Evolutionary conservation across 2,329 filamentous ascomycete species (phyloP), one percentile per base, ranked within the genome.

Genomic region (Cordyceps pruinosa): DNA sequence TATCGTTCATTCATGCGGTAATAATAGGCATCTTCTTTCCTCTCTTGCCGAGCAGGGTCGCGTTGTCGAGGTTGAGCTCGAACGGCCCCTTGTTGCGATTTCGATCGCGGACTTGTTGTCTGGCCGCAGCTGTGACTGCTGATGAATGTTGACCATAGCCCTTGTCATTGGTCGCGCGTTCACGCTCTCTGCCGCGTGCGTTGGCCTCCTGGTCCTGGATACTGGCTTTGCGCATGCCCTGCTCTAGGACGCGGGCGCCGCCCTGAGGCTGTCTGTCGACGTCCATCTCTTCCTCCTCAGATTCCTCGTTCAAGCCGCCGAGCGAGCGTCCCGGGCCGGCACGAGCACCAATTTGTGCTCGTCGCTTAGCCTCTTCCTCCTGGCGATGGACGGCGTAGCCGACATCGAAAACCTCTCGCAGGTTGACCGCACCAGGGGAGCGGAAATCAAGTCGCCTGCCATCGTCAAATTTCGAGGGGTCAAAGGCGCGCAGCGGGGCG

Each of bases 371-470:
- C 72, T 97, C 94, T 70, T 99, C 94, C 72, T 97, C 94, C 72
- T 97, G 91, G 47, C 94, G 81, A 70, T 97, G 94, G 9, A 99
- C 94, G 9, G 94, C 93, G 67, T 99, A 99, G n/a, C 90, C 88
- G 49, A 99, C 93, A 67, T 99, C 94, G 64, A 99, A 99, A 2
- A 97, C 92, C 72, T 99, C 94, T 59, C 94, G 90, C 13, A 99
- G 77, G 69, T 97, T 97, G 72, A 99, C 87, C 2, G 90, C 92
- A 51, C 92, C 94, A 0, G 94, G 94, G 0, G 92, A 97, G 58
- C 94, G 85, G 85, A 97, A 99, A 71, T 99, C 94, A 74, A 87
- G 85, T 19, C 89, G 85, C 61, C 84, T 86, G 28, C n/a, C n/a
- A n/a, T 88, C 87, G 44, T 77, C 72, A 17, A 84, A 68, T 50